Evolutionary conservation across 2,329 filamentous ascomycete species (phyloP), one percentile per base, ranked within the genome.

Genomic region (Fusarium sororula): DNA sequence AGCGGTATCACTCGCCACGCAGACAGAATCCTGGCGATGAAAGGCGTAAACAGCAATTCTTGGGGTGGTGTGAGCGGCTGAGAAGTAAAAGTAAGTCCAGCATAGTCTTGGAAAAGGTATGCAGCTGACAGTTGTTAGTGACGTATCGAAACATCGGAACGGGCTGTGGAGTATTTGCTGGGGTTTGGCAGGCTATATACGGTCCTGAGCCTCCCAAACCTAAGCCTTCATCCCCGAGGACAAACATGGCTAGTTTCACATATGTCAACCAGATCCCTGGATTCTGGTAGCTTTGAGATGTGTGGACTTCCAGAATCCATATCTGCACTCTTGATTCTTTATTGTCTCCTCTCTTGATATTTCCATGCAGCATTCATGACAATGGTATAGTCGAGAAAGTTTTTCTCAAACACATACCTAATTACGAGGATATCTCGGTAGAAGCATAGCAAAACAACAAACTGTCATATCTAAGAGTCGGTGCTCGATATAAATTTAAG

Each of bases 401-500:
- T 28, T 10, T 28, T 28, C 28, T 28, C 28, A 28, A 10, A 10
- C 28, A 28, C 28, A 28, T 30, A 14, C 6, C 5, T 0, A 35
- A 14, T 20, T 11, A 10, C 0, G 4, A 35, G 17, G 17, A 24
- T 24, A 2, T 1, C 0, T 5, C 5, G 4, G n/a, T 35, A 8
- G 12, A 8, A 14, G 30, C 0, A 37, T 11, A 20, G 8, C 1
- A 15, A 24, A 26, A 20, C 2, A 9, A 10, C 11, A 13, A n/a
- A 12, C 22, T 0, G 3, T 2, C 3, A n/a, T 4, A 18, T 6
- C 7, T 2, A 17, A 14, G 3, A 13, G 0, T 24, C 2, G 6
- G 4, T 7, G 1, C 22, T 32, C 22, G 3, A 5, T 35, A 35
- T 35, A 35, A 35, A 15, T 15, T 32, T 32, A 5, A 12, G 2